These are phyloP conservation scores for Diaporthe vaccinii DNA, from an alignment of 2,329 filamentous ascomycete genomes.

Conservation along the genomic window DNA sequence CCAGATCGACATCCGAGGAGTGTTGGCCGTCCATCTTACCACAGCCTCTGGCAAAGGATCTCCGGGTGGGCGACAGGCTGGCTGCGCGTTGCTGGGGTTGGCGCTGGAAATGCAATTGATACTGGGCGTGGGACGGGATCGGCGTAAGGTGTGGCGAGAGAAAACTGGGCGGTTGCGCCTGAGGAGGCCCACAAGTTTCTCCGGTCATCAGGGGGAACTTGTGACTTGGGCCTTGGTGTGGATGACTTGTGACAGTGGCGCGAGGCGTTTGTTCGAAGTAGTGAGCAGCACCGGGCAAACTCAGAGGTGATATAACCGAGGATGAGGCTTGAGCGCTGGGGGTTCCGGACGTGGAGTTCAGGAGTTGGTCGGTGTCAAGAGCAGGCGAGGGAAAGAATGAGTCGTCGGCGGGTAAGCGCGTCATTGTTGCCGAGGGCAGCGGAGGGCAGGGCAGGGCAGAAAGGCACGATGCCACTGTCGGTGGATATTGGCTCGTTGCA, in stretches of 20 bases:
- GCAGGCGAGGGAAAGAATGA: constrained; percentile 58
- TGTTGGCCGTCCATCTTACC: constrained; percentile 32
- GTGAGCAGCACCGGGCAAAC: constrained; percentile 53
- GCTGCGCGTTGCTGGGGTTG: constrained; percentile 47
- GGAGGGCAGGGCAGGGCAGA: constrained; percentile 8
- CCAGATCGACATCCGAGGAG: constrained; percentile 36
- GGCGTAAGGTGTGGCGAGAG: constrained; percentile 47
- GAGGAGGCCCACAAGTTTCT: constrained; percentile 42
- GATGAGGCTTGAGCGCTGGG: constrained; percentile 49
- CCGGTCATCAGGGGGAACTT: constrained; percentile 37
- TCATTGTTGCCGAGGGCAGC: constrained; percentile 49
- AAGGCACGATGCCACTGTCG: constrained; percentile 19
- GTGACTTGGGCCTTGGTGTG: constrained; percentile 41
- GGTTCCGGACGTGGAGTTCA: constrained; percentile 45
- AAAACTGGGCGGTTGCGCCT: constrained; percentile 44
- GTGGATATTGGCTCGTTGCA: constrained; percentile 33
- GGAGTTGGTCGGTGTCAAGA: constrained; percentile 48
- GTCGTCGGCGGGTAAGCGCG: constrained; percentile 55
- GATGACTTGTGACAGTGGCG: constrained; percentile 43
- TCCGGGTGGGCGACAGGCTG: constrained; percentile 50
- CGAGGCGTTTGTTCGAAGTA: constrained; percentile 53
- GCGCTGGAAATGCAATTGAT: constrained; percentile 44
- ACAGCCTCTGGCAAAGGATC: constrained; percentile 24
- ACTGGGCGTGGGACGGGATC: constrained; percentile 43
- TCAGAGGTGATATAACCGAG: constrained; percentile 57